Evolutionary conservation across 2,329 filamentous ascomycete genomes (phyloP).

Genomic region (Teratosphaeria epicoccoides): DNA sequence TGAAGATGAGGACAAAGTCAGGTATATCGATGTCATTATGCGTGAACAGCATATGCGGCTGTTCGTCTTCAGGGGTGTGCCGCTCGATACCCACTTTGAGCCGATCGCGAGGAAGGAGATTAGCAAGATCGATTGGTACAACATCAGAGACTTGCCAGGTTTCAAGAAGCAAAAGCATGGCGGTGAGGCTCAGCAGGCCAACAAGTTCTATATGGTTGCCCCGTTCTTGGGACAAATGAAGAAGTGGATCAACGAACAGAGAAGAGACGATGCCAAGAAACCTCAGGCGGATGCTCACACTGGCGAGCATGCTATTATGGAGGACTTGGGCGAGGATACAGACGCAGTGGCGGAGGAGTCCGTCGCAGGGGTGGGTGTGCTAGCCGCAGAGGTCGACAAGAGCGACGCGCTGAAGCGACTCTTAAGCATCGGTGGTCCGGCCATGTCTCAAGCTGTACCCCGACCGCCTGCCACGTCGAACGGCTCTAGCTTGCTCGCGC

Average conservation of each 20-base stretch:
- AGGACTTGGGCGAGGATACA: slow-evolving; percentile 6
- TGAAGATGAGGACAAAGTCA: slow-evolving; percentile 46
- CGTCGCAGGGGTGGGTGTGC: slow-evolving; percentile 4
- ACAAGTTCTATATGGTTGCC: slow-evolving; percentile 97
- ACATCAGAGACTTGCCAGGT: slow-evolving; percentile 74
- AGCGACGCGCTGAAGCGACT: slow-evolving; percentile 41
- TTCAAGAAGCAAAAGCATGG: slow-evolving; percentile 60
- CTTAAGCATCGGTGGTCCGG: slow-evolving; percentile 30
- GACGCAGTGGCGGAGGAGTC: slow-evolving; percentile 9
- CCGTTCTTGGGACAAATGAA: slow-evolving; percentile 50
- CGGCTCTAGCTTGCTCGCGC: slow-evolving; percentile 42
- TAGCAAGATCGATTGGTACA: slow-evolving; percentile 94
- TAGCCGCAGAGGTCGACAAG: slow-evolving; percentile 6
- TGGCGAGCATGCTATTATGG: neutral
- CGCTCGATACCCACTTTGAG: slow-evolving; percentile 77
- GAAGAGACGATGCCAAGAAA: slow-evolving; percentile 7
- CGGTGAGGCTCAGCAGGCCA: slow-evolving; percentile 49
- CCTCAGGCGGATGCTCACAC: neutral
- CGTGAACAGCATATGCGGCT: slow-evolving; percentile 85
- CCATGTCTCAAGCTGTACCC: slow-evolving; percentile 16
- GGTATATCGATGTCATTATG: slow-evolving; percentile 82
- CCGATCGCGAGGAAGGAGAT: slow-evolving; percentile 93
- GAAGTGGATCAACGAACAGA: slow-evolving; percentile 19
- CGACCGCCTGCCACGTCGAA: slow-evolving; percentile 28
- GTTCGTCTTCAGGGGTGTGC: slow-evolving; percentile 82